These are phyloP conservation scores for Talaromyces atroroseus DNA, from an alignment of 2,329 filamentous ascomycete species.

Conservation along the genomic window DNA sequence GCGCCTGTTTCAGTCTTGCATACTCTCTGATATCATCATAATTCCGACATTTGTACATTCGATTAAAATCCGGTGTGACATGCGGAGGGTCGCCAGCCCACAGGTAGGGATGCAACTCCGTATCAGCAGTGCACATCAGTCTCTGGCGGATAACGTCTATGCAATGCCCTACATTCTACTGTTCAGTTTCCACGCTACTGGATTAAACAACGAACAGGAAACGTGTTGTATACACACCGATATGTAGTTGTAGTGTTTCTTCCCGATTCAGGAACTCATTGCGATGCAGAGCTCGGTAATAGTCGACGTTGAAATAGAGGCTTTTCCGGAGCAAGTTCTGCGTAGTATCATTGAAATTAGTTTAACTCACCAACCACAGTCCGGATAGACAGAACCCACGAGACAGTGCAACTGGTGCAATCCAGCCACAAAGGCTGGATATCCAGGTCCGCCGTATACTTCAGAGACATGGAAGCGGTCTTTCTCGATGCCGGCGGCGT, in stretches of 20 bases:
- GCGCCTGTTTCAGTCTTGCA: not conserved
- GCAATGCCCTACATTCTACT: conserved; percentile 48
- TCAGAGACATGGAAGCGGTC: conserved; percentile 53
- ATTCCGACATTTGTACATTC: conserved; percentile 8
- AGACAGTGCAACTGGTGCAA: conserved; percentile 47
- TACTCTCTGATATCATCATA: conserved; percentile 4
- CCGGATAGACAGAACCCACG: conserved; percentile 25
- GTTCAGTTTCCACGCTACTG: too few species aligned
- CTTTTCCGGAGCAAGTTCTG: conserved; percentile 55
- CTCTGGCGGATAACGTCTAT: conserved; percentile 58
- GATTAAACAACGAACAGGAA: too few species aligned
- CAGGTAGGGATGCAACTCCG: conserved; percentile 56
- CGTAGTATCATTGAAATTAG: conserved; percentile 19
- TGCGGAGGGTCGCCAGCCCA: conserved; percentile 35
- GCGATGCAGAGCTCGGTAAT: conserved; percentile 48
- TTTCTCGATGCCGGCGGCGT: conserved; percentile 46
- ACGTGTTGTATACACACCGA: too few species aligned
- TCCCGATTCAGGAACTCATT: conserved; percentile 55
- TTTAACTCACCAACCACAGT: not conserved
- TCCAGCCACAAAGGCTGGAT: conserved; percentile 30
- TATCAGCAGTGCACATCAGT: conserved; percentile 59
- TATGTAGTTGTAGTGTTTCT: conserved; percentile 50
- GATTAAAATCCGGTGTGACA: not conserved
- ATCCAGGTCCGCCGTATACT: conserved; percentile 53
- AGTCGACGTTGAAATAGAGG: conserved; percentile 55